Conservation (phyloP, 169 alveolate species). For the Eimeria falciformis region DNA sequence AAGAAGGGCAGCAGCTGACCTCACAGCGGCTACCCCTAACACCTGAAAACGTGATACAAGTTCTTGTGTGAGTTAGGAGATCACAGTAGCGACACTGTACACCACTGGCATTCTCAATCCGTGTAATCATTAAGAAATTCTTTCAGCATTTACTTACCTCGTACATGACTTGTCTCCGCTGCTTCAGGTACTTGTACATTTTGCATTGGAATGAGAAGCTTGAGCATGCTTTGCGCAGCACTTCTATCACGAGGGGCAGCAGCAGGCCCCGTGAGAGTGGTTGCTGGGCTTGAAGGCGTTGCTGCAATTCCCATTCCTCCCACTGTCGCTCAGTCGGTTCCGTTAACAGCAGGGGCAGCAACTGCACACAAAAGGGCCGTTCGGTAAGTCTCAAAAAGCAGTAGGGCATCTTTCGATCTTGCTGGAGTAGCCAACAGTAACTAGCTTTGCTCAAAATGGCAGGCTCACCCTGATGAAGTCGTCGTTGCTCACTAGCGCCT, state of each 20-base stretch:
- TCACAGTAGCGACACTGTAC: neutral
- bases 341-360: slow-evolving; percentile 1
- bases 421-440: no score
- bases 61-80: neutral
- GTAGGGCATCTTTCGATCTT: no score
- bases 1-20: slow-evolving; percentile 15
- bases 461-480: neutral
- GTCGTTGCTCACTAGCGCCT: neutral
- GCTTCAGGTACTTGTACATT: slow-evolving; percentile 10
- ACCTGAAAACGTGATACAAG: neutral
- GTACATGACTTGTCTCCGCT: slow-evolving; percentile 6
- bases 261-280: neutral
- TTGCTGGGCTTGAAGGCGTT: neutral
- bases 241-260: slow-evolving; percentile 1
- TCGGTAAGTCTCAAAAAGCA: no score
- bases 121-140: neutral
- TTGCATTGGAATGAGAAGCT: slow-evolving; percentile 34
- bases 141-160: neutral
- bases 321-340: slow-evolving; percentile 14
- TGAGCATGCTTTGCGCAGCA: neutral
- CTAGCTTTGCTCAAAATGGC: neutral
- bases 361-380: neutral
- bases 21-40: neutral
- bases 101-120: neutral
- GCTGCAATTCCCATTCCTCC: slow-evolving; percentile 30